Conservation (phyloP, 306 rosid genomes). For the Vigna angularis region DNA sequence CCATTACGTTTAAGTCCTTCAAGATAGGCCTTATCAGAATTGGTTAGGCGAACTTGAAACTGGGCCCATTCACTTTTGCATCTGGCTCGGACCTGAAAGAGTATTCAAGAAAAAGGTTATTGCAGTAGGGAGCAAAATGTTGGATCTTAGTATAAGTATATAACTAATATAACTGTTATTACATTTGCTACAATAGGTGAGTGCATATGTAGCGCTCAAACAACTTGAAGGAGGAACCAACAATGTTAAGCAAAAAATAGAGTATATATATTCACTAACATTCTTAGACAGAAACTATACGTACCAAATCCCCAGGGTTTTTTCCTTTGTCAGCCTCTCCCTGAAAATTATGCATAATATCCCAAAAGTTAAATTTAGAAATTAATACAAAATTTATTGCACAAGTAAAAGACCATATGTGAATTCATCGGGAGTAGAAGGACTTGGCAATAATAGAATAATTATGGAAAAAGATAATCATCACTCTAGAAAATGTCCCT, state of each 20-base stretch:
- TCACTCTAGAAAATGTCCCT: not conserved
- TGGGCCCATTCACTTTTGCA: slow-evolving; percentile 93
- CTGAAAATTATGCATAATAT: slow-evolving; percentile 56
- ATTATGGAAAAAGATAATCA: slow-evolving; percentile 17
- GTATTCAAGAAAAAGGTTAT: slow-evolving; percentile 37
- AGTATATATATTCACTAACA: slow-evolving; percentile 1
- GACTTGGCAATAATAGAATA: not conserved
- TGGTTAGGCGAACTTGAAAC: slow-evolving; percentile 78
- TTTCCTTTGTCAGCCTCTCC: slow-evolving; percentile 69
- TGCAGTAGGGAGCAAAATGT: not conserved
- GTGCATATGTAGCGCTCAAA: slow-evolving; percentile 21
- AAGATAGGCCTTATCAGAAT: slow-evolving; percentile 69
- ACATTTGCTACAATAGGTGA: not conserved
- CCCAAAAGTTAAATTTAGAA: slow-evolving; percentile 26
- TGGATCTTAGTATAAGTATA: not conserved
- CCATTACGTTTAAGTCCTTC: slow-evolving; percentile 49
- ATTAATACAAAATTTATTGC: slow-evolving; percentile 18
- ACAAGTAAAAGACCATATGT: slow-evolving; percentile 20
- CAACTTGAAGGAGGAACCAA: not conserved
- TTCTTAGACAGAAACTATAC: slow-evolving; percentile 40
- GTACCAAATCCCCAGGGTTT: slow-evolving; percentile 81
- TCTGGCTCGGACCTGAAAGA: slow-evolving; percentile 81
- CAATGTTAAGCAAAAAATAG: not conserved
- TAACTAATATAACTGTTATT: not conserved
- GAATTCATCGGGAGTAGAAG: slow-evolving; percentile 15